phyloP scores from a whole-genome alignment of 2,329 filamentous ascomycete genomes.

The Sporothrix schenckii region DNA sequence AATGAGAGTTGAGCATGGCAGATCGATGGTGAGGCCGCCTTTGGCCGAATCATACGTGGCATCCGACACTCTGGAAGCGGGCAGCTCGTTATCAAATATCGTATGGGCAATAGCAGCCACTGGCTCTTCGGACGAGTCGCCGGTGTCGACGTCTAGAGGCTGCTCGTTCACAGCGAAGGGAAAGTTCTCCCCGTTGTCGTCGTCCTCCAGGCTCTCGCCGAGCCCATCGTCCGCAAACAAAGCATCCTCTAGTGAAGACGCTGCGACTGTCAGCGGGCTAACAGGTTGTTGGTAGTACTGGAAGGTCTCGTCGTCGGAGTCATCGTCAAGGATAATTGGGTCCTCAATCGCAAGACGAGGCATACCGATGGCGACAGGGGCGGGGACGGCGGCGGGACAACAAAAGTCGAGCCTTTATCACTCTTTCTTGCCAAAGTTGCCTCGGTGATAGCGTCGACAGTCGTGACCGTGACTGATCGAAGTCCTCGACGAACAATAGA shows the following conservation, averaged over 20 bases:
- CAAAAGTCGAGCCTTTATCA: too few relatives aligned
- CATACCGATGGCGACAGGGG: background rate
- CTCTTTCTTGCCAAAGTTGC: too few relatives aligned
- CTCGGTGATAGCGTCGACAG: too few relatives aligned
- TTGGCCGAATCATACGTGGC: background rate
- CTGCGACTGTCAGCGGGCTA: background rate
- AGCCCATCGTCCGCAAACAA: background rate
- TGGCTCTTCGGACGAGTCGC: background rate
- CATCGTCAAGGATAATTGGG: background rate
- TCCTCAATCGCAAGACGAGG: background rate
- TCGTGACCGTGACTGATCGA: too few relatives aligned
- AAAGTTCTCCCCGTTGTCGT: background rate
- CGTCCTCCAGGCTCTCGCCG: background rate
- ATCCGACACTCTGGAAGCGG: background rate
- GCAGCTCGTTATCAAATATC: background rate
- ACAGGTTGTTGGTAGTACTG: too few relatives aligned
- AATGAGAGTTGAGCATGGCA: constrained; percentile 40
- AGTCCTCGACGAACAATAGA: too few relatives aligned
- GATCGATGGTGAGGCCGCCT: constrained; percentile 30
- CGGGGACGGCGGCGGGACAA: too few relatives aligned
- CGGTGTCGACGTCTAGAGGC: background rate
- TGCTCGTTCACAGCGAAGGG: background rate
- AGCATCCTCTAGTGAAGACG: background rate
- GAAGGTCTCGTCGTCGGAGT: background rate
- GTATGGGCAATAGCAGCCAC: too few relatives aligned